A percentile compares a stretch with the other conserved stretches of the same genome.
phyloP scores from a whole-genome alignment of 2,329 filamentous ascomycete genomes.

The Neopestalotiopsis rosae region DNA sequence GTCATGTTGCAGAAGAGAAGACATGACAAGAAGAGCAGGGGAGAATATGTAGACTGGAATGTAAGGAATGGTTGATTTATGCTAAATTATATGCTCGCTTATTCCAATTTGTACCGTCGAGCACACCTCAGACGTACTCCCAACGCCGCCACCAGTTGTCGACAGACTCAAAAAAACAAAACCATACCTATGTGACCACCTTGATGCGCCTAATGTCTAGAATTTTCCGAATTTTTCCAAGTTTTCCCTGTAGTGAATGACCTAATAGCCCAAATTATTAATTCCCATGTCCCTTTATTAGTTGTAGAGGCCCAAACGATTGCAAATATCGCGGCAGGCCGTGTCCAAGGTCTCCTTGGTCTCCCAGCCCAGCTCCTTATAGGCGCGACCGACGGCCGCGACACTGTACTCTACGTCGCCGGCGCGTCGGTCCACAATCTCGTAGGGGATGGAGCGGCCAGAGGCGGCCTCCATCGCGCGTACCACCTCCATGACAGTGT shows the following conservation, averaged over 20 bases:
- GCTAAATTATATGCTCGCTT: not conserved
- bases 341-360: slow-evolving; percentile 3
- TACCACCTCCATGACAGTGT: slow-evolving; percentile 51
- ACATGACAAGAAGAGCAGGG: no score
- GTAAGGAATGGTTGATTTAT: not conserved
- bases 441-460: slow-evolving; percentile 41
- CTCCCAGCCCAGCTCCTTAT: slow-evolving; percentile 2
- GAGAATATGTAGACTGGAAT: no score
- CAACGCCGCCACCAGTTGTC: not conserved
- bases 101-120: not conserved
- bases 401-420: slow-evolving; percentile 44
- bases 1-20: no score
- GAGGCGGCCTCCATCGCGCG: slow-evolving; percentile 43
- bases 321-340: slow-evolving; percentile 13
- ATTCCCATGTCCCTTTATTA: not conserved
- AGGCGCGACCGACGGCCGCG: not conserved
- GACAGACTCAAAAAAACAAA: not conserved
- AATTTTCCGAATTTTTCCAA: not conserved
- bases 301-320: not conserved
- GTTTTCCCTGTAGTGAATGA: not conserved
- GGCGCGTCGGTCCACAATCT: slow-evolving; percentile 41
- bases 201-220: not conserved
- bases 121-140: not conserved
- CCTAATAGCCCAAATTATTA: not conserved
- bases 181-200: not conserved